Conservation (phyloP, 164 flowering plant genomes). For the Vitis riparia region DNA sequence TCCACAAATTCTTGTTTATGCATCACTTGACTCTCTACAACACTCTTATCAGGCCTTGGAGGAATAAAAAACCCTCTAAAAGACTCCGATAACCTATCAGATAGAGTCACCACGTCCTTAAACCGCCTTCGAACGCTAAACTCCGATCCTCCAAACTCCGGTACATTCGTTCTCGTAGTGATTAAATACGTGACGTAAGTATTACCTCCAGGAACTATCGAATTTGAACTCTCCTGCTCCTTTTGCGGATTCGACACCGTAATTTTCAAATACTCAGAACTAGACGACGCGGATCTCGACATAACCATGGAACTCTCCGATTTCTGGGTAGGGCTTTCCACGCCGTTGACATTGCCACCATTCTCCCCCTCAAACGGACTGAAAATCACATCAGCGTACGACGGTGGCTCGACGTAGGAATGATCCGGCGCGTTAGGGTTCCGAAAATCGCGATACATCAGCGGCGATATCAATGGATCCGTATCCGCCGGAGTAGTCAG, state of each 20-base stretch:
- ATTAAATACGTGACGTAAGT: conserved; percentile 68
- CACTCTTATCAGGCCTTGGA: conserved; percentile 88
- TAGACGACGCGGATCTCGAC: conserved; percentile 36
- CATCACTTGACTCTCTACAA: conserved; percentile 98
- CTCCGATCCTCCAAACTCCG: conserved; percentile 63
- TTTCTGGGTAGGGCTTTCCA: conserved; percentile 23
- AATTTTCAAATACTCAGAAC: conserved; percentile 52
- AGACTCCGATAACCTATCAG: conserved; percentile 73
- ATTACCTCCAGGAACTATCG: conserved; percentile 78
- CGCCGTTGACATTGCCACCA: conserved; percentile 25
- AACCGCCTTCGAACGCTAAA: conserved; percentile 78
- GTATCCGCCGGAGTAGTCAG: conserved; percentile 6
- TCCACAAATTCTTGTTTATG: conserved; percentile 97
- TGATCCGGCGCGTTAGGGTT: conserved; percentile 12
- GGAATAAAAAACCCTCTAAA: conserved; percentile 84
- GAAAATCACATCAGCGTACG: conserved; percentile 55
- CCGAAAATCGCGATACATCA: neutral
- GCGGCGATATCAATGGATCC: conserved; percentile 20
- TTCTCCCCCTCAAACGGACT: conserved; percentile 37
- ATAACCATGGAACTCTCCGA: conserved; percentile 15
- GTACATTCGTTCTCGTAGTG: conserved; percentile 67
- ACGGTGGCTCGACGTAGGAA: conserved; percentile 37
- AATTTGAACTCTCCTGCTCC: conserved; percentile 65
- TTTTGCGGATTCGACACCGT: conserved; percentile 82
- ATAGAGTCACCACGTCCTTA: conserved; percentile 72